These are phyloP conservation scores for Vitellaria paradoxa DNA, from an alignment of 179 eudicot species.

Conservation along the genomic window DNA sequence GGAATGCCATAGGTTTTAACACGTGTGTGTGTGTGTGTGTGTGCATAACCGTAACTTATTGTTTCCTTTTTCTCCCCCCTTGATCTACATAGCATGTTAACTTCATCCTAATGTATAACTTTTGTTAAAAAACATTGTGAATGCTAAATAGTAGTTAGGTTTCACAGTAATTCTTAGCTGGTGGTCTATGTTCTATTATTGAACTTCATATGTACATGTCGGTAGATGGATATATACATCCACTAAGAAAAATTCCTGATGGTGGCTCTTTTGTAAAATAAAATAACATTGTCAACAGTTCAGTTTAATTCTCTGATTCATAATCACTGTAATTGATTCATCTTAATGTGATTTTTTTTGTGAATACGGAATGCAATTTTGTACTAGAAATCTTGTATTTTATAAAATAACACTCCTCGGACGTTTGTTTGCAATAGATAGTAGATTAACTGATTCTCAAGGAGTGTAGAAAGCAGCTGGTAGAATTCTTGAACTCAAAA, in stretches of 20 bases:
- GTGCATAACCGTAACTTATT: background rate
- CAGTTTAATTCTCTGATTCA: background rate
- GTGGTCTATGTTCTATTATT: background rate
- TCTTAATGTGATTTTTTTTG: background rate
- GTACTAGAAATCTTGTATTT: too few species aligned
- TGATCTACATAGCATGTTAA: background rate
- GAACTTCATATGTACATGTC: background rate
- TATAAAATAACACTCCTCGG: too few species aligned
- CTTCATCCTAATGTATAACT: too few species aligned
- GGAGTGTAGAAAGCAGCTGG: too few species aligned
- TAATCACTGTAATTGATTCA: background rate
- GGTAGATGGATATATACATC: background rate
- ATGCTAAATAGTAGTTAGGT: too few species aligned
- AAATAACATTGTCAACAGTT: background rate
- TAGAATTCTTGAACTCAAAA: too few species aligned
- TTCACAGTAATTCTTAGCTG: background rate
- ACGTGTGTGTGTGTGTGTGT: background rate
- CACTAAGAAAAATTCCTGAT: background rate
- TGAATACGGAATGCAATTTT: too few species aligned
- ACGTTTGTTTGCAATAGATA: too few species aligned
- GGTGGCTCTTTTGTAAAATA: background rate
- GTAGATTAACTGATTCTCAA: too few species aligned
- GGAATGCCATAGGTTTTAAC: background rate
- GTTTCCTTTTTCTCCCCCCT: background rate
- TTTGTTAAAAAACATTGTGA: too few species aligned